Conservation (phyloP, 345 rosid species). For the Eucalyptus erythrocorys region DNA sequence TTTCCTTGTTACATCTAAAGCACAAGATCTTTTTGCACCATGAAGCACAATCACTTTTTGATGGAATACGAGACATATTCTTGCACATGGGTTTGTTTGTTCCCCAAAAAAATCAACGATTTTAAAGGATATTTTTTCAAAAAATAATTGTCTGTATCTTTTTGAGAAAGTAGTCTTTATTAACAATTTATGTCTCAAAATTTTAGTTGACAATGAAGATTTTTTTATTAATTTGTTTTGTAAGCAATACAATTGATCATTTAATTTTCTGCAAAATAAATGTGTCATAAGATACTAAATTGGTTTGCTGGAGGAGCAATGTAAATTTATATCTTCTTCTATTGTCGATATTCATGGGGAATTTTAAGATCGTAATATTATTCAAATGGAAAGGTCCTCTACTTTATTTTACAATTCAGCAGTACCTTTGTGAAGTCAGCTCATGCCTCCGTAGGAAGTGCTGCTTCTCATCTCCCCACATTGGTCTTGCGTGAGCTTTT, state of each 20-base stretch:
- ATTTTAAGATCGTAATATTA: neutral
- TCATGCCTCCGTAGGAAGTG: neutral
- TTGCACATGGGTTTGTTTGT: neutral
- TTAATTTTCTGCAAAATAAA: neutral
- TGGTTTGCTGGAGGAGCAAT: neutral
- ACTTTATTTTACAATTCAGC: neutral
- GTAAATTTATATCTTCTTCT: neutral
- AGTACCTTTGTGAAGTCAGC: neutral
- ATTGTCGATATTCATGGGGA: neutral
- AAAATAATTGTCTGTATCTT: neutral
- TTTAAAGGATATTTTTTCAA: neutral
- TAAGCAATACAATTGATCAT: neutral
- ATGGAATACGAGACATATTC: neutral
- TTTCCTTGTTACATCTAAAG: neutral
- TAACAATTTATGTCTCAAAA: neutral
- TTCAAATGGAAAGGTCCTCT: neutral
- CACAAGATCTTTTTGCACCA: neutral
- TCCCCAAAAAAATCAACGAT: accelerated
- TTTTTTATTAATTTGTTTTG: neutral
- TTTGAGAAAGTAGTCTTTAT: neutral
- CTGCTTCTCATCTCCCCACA: neutral
- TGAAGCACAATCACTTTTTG: neutral
- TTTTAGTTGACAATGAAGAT: neutral
- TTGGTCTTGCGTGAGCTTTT: neutral
- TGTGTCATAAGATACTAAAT: neutral